These are phyloP conservation scores for Gracilaria caudata DNA, from an alignment of 23 red algal species.

Conservation along the genomic window DNA sequence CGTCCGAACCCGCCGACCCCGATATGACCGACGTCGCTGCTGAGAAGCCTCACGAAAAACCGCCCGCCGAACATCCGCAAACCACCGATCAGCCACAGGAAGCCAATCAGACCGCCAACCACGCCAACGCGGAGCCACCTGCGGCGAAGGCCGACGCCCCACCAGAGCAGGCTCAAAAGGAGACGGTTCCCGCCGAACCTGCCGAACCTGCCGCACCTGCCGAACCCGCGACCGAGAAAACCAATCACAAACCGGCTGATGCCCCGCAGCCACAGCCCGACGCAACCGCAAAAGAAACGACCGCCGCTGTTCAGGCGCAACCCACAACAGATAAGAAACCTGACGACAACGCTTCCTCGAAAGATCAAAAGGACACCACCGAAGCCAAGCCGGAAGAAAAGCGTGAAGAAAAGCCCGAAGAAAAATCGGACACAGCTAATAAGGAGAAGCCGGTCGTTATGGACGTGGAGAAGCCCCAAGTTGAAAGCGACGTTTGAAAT, in stretches of 20 bases:
- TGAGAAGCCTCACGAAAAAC: background rate
- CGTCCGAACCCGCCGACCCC: background rate
- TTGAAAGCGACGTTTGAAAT: background rate
- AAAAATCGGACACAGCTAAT: background rate
- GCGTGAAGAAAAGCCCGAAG: background rate
- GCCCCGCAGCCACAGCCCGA: background rate
- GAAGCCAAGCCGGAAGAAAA: background rate
- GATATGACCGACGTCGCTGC: background rate
- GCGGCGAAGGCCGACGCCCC: background rate
- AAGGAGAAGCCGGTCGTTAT: background rate
- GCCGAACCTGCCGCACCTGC: background rate
- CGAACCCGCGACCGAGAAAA: background rate
- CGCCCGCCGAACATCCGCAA: background rate
- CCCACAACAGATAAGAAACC: background rate
- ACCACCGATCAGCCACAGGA: background rate
- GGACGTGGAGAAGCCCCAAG: slow-evolving; percentile 27
- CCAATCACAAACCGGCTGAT: background rate
- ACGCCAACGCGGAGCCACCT: background rate
- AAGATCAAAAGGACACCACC: background rate
- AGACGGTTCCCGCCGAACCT: slow-evolving; percentile 1
- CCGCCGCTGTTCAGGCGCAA: background rate
- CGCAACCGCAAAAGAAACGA: background rate
- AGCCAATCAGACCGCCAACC: background rate
- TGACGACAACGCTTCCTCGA: background rate
- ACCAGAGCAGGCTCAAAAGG: background rate